These are phyloP conservation scores for Adansonia grandidieri DNA, from an alignment of 441 rosid genomes.

Conservation along the genomic window DNA sequence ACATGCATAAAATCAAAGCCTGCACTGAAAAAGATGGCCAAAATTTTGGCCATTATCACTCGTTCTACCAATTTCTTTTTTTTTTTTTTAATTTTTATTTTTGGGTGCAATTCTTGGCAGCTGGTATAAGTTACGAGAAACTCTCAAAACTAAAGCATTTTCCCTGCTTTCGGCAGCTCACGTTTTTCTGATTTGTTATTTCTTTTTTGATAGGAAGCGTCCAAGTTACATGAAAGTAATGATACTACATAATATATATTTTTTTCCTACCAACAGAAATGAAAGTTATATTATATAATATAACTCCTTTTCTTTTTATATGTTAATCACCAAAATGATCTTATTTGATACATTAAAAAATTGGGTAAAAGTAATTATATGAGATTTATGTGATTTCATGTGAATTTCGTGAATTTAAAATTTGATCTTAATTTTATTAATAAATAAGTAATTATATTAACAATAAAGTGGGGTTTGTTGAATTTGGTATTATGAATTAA, in stretches of 20 bases:
- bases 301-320: too few species aligned
- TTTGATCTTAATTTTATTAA: too few species aligned
- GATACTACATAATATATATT: too few species aligned
- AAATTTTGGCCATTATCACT: background rate
- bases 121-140: background rate
- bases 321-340: too few species aligned
- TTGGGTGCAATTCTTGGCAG: background rate
- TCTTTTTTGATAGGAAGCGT: background rate
- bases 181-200: constrained; percentile 7
- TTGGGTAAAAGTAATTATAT: too few species aligned
- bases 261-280: too few species aligned
- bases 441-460: too few species aligned
- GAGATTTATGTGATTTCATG: too few species aligned
- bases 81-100: background rate
- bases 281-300: background rate
- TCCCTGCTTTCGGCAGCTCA: constrained; percentile 20
- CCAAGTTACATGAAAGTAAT: background rate
- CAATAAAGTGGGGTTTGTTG: too few species aligned
- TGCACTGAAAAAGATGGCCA: background rate
- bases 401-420: too few species aligned
- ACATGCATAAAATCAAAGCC: background rate
- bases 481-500: too few species aligned
- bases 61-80: background rate
- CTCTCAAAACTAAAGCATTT: constrained; percentile 2
- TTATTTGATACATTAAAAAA: too few species aligned